Evolutionary conservation across 495 filamentous ascomycete species (phyloP).

Genomic region (Xylaria palmicola): DNA sequence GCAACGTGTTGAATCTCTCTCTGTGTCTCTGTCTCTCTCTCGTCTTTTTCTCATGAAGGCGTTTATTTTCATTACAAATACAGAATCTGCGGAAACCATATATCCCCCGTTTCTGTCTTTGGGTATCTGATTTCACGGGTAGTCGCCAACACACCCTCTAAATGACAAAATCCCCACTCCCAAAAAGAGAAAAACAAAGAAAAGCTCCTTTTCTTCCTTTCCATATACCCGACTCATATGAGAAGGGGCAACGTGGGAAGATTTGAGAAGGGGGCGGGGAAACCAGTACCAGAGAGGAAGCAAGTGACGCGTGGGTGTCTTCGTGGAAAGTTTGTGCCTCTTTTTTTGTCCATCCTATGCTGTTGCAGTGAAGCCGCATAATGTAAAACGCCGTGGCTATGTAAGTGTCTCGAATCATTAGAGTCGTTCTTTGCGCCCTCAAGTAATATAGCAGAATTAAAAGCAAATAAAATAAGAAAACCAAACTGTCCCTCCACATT

Average conservation of each 20-base stretch:
- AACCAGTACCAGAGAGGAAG: not conserved
- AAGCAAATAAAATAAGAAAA: slow-evolving; percentile 14
- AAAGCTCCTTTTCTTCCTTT: not conserved
- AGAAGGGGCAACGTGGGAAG: not conserved
- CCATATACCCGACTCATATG: not conserved
- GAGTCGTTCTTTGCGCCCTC: slow-evolving; percentile 21
- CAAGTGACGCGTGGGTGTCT: not conserved
- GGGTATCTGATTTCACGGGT: slow-evolving; percentile 30
- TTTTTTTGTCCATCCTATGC: slow-evolving; percentile 31
- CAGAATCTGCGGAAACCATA: slow-evolving; percentile 21
- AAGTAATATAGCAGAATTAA: slow-evolving; percentile 17
- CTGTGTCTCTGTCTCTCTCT: too few relatives aligned
- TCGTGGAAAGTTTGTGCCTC: not conserved
- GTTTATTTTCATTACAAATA: slow-evolving; percentile 24
- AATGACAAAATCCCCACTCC: slow-evolving; percentile 6
- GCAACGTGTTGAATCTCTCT: slow-evolving; percentile 10
- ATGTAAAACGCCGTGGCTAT: slow-evolving; percentile 24
- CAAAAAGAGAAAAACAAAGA: slow-evolving; percentile 10
- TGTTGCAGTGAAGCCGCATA: slow-evolving; percentile 24
- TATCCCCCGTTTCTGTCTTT: slow-evolving; percentile 14
- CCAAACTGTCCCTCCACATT: slow-evolving; percentile 2
- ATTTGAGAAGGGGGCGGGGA: not conserved
- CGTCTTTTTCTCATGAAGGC: slow-evolving; percentile 25
- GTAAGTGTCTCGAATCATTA: slow-evolving; percentile 23
- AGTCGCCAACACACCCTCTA: slow-evolving; percentile 30